Percentiles rank a stretch among this genome's conserved stretches.
Evolutionary conservation across 2,329 filamentous ascomycete genomes (phyloP).

Genomic region (Penicillium sp.): DNA sequence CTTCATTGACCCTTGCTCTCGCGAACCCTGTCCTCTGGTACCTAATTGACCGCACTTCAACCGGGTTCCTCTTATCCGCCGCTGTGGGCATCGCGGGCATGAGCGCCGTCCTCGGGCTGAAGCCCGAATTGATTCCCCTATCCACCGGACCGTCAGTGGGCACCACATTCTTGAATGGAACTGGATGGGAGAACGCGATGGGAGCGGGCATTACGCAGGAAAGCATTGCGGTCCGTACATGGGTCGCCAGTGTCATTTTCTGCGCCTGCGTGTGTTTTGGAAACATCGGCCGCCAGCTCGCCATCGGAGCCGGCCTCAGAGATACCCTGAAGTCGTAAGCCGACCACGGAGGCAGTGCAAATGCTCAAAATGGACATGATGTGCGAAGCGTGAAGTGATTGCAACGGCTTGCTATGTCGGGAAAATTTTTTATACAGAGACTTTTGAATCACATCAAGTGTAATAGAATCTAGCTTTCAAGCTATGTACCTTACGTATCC

Average conservation of each 20-base stretch:
- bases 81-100: conserved; percentile 71
- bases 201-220: conserved; percentile 43
- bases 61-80: conserved; percentile 75
- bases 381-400: neutral
- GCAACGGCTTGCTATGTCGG: neutral
- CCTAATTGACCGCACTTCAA: conserved; percentile 81
- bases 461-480: conserved; percentile 2
- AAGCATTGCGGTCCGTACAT: conserved; percentile 64
- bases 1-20: conserved; percentile 80
- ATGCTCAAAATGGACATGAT: neutral
- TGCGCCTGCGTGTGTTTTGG: conserved; percentile 95
- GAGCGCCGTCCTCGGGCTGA: conserved; percentile 65
- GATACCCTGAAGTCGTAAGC: conserved; percentile 21
- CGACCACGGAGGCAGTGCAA: neutral
- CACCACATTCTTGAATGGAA: conserved; percentile 26
- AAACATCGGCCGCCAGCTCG: conserved; percentile 80
- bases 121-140: conserved; percentile 71
- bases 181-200: conserved; percentile 30
- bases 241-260: conserved; percentile 90
- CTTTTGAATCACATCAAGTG: conserved; percentile 4
- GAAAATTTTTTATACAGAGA: neutral
- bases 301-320: conserved; percentile 42
- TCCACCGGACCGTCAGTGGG: conserved; percentile 49
- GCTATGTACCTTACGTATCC: neutral
- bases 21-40: conserved; percentile 96